Conservation (phyloP, 306 rosid genomes). For the Vigna hirtella region DNA sequence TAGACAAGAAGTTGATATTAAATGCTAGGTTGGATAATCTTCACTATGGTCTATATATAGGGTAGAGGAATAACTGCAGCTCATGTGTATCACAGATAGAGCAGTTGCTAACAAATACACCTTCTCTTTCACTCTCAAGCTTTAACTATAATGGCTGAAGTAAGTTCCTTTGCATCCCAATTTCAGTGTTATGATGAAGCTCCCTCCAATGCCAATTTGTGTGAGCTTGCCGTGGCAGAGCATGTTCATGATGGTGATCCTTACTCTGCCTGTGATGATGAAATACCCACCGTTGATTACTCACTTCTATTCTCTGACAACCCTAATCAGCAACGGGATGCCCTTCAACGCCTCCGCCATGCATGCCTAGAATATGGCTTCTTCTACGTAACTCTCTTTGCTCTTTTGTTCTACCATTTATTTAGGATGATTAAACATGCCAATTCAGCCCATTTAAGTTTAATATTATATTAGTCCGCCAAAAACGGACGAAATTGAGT, state of each 20-base stretch:
- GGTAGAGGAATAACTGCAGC: not conserved
- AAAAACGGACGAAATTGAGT: too few species aligned
- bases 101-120: not conserved
- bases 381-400: conserved; percentile 40
- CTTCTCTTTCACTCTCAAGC: not conserved
- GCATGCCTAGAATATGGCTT: conserved; percentile 53
- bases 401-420: not conserved
- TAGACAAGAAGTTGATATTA: too few species aligned
- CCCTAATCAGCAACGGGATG: conserved; percentile 17
- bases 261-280: conserved; percentile 46
- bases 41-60: too few species aligned
- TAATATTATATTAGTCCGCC: too few species aligned
- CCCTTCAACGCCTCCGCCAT: conserved; percentile 40
- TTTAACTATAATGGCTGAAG: not conserved
- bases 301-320: conserved; percentile 45
- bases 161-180: conserved; percentile 1
- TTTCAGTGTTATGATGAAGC: not conserved
- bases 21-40: too few species aligned
- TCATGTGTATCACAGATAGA: not conserved
- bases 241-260: too few species aligned
- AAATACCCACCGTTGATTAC: conserved; percentile 54
- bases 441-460: too few species aligned
- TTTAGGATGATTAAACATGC: too few species aligned
- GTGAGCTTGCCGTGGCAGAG: too few species aligned
- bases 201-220: not conserved